Percentiles rank a stretch among this genome's conserved stretches.
Conservation (phyloP, 2,329 filamentous ascomycete species). For the Sclerotinia spermophila region DNA sequence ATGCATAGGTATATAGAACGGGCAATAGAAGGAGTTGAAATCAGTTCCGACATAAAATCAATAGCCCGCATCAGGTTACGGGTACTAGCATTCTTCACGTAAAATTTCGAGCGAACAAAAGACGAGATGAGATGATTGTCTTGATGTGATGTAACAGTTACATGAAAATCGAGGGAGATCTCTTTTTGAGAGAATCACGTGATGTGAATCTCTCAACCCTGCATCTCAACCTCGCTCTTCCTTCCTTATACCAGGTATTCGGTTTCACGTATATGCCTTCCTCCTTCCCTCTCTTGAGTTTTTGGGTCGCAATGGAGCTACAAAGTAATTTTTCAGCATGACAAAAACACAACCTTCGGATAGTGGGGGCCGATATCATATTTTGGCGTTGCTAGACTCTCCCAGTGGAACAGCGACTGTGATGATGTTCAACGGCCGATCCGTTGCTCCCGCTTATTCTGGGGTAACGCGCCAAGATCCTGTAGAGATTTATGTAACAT, state of each 20-base stretch:
- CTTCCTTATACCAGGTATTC: background rate
- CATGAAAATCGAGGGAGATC: background rate
- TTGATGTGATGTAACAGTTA: background rate
- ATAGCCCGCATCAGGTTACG: background rate
- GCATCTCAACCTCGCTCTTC: background rate
- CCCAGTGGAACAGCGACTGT: constrained; percentile 14
- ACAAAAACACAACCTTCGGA: constrained; percentile 4
- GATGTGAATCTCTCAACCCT: background rate
- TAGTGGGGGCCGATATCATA: constrained; percentile 10
- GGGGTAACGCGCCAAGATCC: constrained; percentile 10
- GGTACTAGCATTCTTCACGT: background rate
- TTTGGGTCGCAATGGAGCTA: background rate
- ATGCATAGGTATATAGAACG: background rate
- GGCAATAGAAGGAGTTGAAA: background rate
- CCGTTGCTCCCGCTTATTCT: constrained; percentile 16
- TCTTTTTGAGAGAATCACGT: background rate
- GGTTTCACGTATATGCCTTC: background rate
- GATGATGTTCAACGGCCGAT: constrained; percentile 8
- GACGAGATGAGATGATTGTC: background rate
- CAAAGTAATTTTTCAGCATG: background rate
- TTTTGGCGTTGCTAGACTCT: constrained; percentile 8
- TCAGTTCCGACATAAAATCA: background rate
- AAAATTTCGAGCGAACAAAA: background rate
- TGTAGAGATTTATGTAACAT: constrained; percentile 15
- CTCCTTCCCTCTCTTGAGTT: no score